Conservation (phyloP, 2,329 filamentous ascomycete genomes). For the Acephala macrosclerotiorum region DNA sequence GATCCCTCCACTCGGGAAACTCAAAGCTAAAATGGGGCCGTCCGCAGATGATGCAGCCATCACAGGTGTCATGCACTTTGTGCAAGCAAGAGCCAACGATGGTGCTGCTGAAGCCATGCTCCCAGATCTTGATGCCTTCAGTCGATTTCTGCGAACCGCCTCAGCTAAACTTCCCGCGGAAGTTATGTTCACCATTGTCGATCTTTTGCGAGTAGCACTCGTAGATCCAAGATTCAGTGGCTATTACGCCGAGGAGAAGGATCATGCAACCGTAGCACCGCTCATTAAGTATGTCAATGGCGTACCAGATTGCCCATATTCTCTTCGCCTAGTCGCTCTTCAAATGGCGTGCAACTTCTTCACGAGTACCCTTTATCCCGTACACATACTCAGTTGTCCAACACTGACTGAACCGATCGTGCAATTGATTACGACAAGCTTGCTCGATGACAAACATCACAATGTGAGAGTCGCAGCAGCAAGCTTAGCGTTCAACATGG, state of each 20-base stretch:
- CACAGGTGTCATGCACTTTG: conserved; percentile 71
- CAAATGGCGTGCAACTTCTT: conserved; percentile 90
- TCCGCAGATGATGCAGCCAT: conserved; percentile 67
- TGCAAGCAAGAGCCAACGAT: conserved; percentile 65
- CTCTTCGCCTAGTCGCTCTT: conserved; percentile 81
- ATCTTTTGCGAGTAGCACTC: conserved; percentile 81
- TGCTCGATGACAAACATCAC: conserved; percentile 78
- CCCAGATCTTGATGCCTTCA: conserved; percentile 73
- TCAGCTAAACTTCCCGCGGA: conserved; percentile 65
- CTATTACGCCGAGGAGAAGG: conserved; percentile 80
- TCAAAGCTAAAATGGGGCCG: conserved; percentile 78
- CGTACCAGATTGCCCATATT: conserved; percentile 72
- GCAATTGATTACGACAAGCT: conserved; percentile 75
- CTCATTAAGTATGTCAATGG: conserved; percentile 67
- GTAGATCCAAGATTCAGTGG: conserved; percentile 81
- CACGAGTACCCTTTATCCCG: conserved; percentile 73
- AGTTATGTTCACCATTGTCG: conserved; percentile 81
- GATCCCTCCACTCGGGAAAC: conserved; percentile 81
- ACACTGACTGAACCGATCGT: conserved; percentile 66
- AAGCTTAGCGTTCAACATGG: conserved; percentile 84
- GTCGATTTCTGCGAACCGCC: conserved; percentile 63
- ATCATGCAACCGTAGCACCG: conserved; percentile 66
- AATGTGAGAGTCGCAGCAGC: conserved; percentile 83
- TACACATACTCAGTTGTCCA: conserved; percentile 63
- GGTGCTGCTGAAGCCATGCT: conserved; percentile 72